phyloP scores from a whole-genome alignment of 805 yeast genomes.

The Ogataea haglerorum region DNA sequence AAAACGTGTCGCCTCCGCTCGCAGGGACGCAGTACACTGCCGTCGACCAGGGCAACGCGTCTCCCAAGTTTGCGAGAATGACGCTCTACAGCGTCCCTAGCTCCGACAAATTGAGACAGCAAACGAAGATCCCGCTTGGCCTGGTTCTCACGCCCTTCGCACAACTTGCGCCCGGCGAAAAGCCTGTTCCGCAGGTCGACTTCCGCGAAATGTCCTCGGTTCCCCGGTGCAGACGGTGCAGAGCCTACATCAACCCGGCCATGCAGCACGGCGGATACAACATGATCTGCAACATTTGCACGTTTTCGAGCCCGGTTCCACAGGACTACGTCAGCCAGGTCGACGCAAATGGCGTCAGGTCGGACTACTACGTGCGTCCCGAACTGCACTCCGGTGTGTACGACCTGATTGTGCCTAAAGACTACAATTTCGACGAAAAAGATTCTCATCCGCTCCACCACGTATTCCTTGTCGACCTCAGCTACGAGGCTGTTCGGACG shows the following conservation, averaged over 20 bases:
- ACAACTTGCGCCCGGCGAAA: conserved; percentile 44
- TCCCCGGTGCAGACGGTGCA: conserved; percentile 87
- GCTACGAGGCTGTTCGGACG: conserved; percentile 53
- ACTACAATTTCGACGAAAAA: conserved; percentile 53
- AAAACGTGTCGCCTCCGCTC: conserved; percentile 78
- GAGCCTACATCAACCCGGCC: conserved; percentile 84
- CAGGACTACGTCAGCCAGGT: conserved; percentile 61
- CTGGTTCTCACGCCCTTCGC: conserved; percentile 85
- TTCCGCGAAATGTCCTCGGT: conserved; percentile 59
- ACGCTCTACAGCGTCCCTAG: conserved; percentile 83
- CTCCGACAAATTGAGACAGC: conserved; percentile 61
- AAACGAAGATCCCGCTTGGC: conserved; percentile 78
- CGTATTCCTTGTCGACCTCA: conserved; percentile 70
- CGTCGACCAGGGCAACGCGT: conserved; percentile 80
- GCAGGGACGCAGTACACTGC: conserved; percentile 69
- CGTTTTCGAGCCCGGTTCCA: conserved; percentile 67
- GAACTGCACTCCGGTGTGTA: conserved; percentile 82
- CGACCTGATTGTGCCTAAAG: conserved; percentile 75
- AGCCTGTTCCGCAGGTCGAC: conserved; percentile 65
- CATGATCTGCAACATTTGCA: conserved; percentile 85
- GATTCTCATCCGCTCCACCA: conserved; percentile 52
- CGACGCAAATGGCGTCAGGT: conserved; percentile 57
- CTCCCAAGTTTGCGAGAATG: conserved; percentile 74
- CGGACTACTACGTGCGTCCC: conserved; percentile 62
- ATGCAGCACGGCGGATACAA: conserved; percentile 63